These are phyloP conservation scores for Tricholoma matsutake DNA, from an alignment of 768 basidiomycete species.

Conservation along the genomic window DNA sequence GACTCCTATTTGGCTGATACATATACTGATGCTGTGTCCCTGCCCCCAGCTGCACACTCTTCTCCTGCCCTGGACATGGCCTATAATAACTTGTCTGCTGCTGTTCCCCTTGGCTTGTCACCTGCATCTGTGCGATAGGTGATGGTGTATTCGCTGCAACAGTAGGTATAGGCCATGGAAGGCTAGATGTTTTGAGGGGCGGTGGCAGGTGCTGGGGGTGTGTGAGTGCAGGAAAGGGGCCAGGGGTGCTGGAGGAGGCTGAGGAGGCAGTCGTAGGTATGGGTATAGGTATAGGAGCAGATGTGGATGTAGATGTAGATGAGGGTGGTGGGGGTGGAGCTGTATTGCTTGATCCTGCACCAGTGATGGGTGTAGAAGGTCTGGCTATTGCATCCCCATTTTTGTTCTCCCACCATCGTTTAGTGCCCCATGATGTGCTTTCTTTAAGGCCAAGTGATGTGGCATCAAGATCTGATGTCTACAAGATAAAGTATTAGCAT, in stretches of 20 bases:
- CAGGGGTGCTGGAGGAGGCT: conserved; percentile 42
- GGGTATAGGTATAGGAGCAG: conserved; percentile 31
- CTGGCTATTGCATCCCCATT: conserved; percentile 30
- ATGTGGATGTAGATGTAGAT: conserved; percentile 19
- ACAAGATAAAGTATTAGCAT: no score
- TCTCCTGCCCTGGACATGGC: no score
- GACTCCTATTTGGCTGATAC: no score
- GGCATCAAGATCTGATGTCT: conserved; percentile 85
- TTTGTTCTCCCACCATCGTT: conserved; percentile 42
- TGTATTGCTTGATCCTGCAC: conserved; percentile 23
- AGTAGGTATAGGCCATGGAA: conserved; percentile 75
- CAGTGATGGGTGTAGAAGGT: conserved; percentile 33
- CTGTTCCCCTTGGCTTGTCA: conserved; percentile 37
- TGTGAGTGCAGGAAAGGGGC: conserved; percentile 51
- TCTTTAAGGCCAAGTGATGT: conserved; percentile 75
- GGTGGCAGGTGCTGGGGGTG: conserved; percentile 33
- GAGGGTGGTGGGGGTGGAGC: conserved; percentile 17
- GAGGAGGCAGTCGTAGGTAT: conserved; percentile 24
- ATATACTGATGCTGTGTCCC: no score
- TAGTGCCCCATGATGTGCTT: conserved; percentile 46
- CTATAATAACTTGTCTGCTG: conserved; percentile 56
- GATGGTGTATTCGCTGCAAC: conserved; percentile 59
- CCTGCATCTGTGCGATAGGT: conserved; percentile 47
- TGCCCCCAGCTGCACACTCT: no score
- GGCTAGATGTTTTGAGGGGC: conserved; percentile 19